Conservation (phyloP, 108 stramenopile species). For the Nitzschia sp. region DNA sequence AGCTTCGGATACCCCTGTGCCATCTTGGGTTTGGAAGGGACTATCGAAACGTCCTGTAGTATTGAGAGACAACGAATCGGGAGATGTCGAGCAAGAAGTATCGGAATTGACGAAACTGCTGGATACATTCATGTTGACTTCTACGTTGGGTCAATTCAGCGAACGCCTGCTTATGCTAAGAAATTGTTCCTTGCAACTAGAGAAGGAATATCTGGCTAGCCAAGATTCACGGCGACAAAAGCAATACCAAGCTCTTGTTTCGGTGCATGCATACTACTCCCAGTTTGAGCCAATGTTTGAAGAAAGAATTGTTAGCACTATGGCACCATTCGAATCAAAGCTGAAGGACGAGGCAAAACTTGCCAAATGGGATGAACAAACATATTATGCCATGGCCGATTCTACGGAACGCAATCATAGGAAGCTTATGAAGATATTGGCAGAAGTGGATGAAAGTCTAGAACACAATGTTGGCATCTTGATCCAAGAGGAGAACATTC, state of each 20-base stretch:
- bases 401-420: constrained; percentile 89
- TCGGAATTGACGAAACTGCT: constrained; percentile 61
- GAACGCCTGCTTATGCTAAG: constrained; percentile 60
- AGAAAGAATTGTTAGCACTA: constrained; percentile 36
- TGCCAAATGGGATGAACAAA: constrained; percentile 98
- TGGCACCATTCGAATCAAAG: constrained; percentile 76
- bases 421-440: constrained; percentile 79
- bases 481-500: constrained; percentile 63
- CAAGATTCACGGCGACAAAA: constrained; percentile 3
- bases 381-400: constrained; percentile 93
- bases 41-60: constrained; percentile 18
- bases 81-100: constrained; percentile 30
- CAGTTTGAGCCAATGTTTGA: constrained; percentile 55
- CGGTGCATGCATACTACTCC: constrained; percentile 74
- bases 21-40: constrained; percentile 79
- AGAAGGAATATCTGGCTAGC: constrained; percentile 10
- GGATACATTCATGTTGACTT: constrained; percentile 83
- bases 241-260: constrained; percentile 41
- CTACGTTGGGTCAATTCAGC: constrained; percentile 65
- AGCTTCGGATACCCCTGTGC: constrained; percentile 5
- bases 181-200: constrained; percentile 52
- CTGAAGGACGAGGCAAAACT: constrained; percentile 92
- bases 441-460: constrained; percentile 79
- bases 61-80: neutral
- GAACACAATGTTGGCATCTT: constrained; percentile 55